Base-by-base conservation (phyloP, 2,329 filamentous ascomycete genomes). In the Cordyceps cicadae region DNA sequence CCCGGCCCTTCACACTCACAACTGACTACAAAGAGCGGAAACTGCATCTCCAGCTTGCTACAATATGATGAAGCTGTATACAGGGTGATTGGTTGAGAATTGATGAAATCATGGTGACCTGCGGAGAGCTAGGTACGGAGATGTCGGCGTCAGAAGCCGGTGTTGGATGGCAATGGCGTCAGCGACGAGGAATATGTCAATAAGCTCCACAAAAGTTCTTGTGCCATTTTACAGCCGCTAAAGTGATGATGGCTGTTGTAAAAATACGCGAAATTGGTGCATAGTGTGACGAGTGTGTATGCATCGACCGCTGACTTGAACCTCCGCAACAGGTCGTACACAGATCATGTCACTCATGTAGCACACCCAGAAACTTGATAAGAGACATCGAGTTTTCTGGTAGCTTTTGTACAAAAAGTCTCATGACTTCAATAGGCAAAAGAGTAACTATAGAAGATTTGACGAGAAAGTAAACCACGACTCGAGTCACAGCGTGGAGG, bases 401-500 rank as follows among this genome's bases (percentile, higher is more conserved):
- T 29, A 29, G 29, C 7, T 8, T 8, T 29, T 29, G 5, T 7
- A 29, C 3, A 5, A 45, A 43, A 7, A n/a, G 17, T 0, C 7
- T 15, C 3, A 32, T 21, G 11, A 32, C 3, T 12, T 4, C 17
- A 11, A 21, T 3, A n/a, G 15, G 14, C 4, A 17, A 54, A 21
- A 3, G 2, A 5, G 8, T 19, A 2, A 29, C 15, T 5, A 32
- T 4, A 2, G 14, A 19, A 26, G 2, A 17, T 11, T 1, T 3
- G 52, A 61, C 24, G 2, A 4, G 24, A 24, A 24, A 24, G 65
- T 63, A 2, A 63, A 67, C 8, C 60, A 64, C 37, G 65, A 67
- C 49, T 67, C 65, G 11, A 64, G 60, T 32, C 66, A 67, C 50
- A 66, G 66, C 26, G 64, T 66, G 21, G 52, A 66, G 26, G 63